Percentiles rank a stretch among this genome's conserved stretches.
These are phyloP conservation scores for Aureobasidium mangrovei DNA, from an alignment of 2,329 filamentous ascomycete species.

Conservation along the genomic window DNA sequence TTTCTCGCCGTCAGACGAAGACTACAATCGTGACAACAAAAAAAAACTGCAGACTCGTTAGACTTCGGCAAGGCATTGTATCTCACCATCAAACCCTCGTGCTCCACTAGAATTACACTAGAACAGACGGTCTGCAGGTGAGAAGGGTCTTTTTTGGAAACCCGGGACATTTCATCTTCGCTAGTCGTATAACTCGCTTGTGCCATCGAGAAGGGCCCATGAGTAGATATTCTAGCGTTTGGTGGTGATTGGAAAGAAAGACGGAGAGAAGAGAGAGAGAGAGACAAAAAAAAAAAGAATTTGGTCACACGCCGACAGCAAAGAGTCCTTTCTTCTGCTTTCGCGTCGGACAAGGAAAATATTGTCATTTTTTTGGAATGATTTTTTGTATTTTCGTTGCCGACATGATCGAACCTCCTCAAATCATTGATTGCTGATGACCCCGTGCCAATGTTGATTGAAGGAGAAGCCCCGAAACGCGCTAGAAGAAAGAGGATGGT, in stretches of 20 bases:
- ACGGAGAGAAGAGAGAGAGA: background rate
- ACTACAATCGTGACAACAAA: background rate
- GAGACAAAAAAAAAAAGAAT: background rate
- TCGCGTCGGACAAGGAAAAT: background rate
- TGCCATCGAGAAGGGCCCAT: slow-evolving; percentile 64
- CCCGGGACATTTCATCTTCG: slow-evolving; percentile 62
- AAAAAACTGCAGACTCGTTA: background rate
- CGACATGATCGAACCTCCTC: slow-evolving; percentile 9
- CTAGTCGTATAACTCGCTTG: slow-evolving; percentile 84
- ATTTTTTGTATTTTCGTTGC: slow-evolving; percentile 6
- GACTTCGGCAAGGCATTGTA: slow-evolving; percentile 42
- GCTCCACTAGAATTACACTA: slow-evolving; percentile 45
- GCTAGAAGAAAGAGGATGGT: slow-evolving; percentile 1
- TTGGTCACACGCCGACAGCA: background rate
- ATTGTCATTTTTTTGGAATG: background rate
- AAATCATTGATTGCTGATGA: slow-evolving; percentile 5
- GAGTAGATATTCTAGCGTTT: slow-evolving; percentile 82
- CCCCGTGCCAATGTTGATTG: slow-evolving; percentile 7
- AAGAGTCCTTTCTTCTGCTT: background rate
- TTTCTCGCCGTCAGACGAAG: background rate
- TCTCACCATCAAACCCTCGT: slow-evolving; percentile 79
- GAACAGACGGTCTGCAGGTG: slow-evolving; percentile 71
- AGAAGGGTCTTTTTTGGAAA: slow-evolving; percentile 40
- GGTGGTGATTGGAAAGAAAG: background rate
- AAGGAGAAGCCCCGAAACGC: slow-evolving; percentile 6